A percentile compares a stretch with the other conserved stretches of the same genome.
Evolutionary conservation across 2,329 filamentous ascomycete species (phyloP).

Genomic region (Stylonectria norvegica): DNA sequence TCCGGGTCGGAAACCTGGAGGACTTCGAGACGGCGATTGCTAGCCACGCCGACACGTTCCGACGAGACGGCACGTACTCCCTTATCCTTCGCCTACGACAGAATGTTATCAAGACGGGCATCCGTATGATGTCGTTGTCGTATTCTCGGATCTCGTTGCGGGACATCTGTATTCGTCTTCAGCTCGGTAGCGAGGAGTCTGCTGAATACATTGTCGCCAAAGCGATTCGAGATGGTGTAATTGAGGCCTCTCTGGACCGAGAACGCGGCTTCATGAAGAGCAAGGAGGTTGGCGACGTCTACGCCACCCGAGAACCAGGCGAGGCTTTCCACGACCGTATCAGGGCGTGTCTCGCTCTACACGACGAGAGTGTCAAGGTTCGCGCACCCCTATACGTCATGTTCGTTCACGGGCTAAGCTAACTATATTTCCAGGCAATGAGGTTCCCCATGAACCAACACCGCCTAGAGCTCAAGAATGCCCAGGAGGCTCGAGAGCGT

Average conservation of each 20-base stretch:
- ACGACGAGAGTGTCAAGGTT: constrained; percentile 98
- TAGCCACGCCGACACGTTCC: constrained; percentile 78
- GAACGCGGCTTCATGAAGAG: constrained; percentile 98
- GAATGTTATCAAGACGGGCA: constrained; percentile 99
- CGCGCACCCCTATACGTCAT: constrained; percentile 2
- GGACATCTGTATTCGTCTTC: constrained; percentile 93
- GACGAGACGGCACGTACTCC: constrained; percentile 91
- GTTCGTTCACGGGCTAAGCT: constrained; percentile 17
- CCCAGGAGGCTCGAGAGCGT: constrained; percentile 93
- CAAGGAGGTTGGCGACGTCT: constrained; percentile 93
- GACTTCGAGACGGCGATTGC: constrained; percentile 87
- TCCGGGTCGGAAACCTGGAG: constrained; percentile 92
- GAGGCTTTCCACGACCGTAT: constrained; percentile 99
- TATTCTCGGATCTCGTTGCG: constrained; percentile 96
- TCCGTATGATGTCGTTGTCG: constrained; percentile 97
- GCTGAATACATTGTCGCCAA: constrained; percentile 99
- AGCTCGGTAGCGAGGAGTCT: constrained; percentile 91
- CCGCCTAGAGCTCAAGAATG: constrained; percentile 93
- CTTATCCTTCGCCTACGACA: constrained; percentile 91
- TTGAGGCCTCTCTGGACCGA: constrained; percentile 90
- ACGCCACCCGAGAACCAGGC: constrained; percentile 90
- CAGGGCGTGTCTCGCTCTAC: constrained; percentile 80
- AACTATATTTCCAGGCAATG: constrained; percentile 66
- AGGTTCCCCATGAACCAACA: constrained; percentile 99
- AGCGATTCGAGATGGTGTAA: constrained; percentile 95